Percentiles rank a stretch among this genome's conserved stretches.
Evolutionary conservation across 352 stramenopile species (phyloP).

Genomic region (Ophiocytium majus): DNA sequence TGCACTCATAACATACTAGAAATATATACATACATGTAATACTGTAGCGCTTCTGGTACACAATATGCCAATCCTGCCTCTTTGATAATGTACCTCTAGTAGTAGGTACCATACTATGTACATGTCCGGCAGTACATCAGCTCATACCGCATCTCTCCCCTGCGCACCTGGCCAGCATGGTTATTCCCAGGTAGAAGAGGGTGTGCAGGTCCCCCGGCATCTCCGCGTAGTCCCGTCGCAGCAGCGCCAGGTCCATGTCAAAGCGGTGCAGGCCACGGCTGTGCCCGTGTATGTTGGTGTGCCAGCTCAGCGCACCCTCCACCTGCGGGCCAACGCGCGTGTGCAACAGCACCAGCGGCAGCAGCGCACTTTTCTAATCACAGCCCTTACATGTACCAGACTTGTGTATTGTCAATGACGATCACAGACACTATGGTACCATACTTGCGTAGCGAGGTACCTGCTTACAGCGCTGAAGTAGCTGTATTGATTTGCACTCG

Average conservation of each 20-base stretch:
- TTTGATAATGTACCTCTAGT: no score
- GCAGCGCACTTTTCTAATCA: no score
- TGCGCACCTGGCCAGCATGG: not conserved
- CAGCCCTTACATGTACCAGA: no score
- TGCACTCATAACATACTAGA: not conserved
- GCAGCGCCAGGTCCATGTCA: constrained; percentile 46
- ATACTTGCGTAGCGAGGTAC: no score
- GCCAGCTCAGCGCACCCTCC: constrained; percentile 45
- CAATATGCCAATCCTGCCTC: constrained; percentile 14
- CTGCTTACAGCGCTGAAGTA: no score
- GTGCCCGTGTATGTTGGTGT: constrained; percentile 34
- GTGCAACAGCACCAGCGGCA: no score
- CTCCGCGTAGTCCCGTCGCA: constrained; percentile 52
- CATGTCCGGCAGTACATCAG: constrained; percentile 9
- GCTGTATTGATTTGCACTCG: no score
- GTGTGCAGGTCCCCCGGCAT: constrained; percentile 55
- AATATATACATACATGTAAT: not conserved
- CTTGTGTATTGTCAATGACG: no score
- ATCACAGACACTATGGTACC: no score
- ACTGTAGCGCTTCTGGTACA: not conserved
- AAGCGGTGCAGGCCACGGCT: constrained; percentile 45
- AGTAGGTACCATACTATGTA: constrained; percentile 12
- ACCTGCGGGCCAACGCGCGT: no score
- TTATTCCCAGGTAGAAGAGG: constrained; percentile 57
- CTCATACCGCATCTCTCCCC: not conserved